Conservation (phyloP, 495 filamentous ascomycete genomes). For the Penicillium paradoxum region DNA sequence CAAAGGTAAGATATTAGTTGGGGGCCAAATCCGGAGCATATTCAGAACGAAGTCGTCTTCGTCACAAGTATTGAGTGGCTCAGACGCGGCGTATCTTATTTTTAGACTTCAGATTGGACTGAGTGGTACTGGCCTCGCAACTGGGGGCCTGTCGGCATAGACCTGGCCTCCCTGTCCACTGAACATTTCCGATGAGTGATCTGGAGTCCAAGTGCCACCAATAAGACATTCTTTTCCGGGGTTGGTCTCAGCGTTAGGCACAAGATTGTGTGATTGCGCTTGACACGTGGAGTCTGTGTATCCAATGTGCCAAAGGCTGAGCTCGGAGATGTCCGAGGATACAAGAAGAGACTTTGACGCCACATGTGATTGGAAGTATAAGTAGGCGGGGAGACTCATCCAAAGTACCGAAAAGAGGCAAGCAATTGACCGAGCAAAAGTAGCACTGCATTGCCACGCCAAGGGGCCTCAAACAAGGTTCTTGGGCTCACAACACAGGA, state of each 20-base stretch:
- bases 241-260: background rate
- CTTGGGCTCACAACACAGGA: background rate
- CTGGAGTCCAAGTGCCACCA: background rate
- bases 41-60: background rate
- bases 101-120: conserved; percentile 3
- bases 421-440: background rate
- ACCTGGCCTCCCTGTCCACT: background rate
- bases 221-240: background rate
- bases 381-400: background rate
- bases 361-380: conserved; percentile 1
- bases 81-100: background rate
- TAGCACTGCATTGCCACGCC: background rate
- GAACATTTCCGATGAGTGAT: background rate
- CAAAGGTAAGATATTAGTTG: background rate
- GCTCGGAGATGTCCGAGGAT: background rate
- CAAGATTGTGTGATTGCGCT: background rate
- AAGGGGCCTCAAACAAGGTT: background rate
- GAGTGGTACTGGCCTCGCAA: background rate
- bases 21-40: conserved; percentile 1
- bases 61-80: background rate
- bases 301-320: background rate
- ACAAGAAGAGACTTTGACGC: background rate
- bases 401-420: background rate
- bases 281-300: conserved; percentile 1
- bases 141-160: background rate